A percentile compares a stretch with the other conserved stretches of the same genome.
phyloP scores from a whole-genome alignment of 176 grass and related monocot genomes.

The Oryza glumipatula region DNA sequence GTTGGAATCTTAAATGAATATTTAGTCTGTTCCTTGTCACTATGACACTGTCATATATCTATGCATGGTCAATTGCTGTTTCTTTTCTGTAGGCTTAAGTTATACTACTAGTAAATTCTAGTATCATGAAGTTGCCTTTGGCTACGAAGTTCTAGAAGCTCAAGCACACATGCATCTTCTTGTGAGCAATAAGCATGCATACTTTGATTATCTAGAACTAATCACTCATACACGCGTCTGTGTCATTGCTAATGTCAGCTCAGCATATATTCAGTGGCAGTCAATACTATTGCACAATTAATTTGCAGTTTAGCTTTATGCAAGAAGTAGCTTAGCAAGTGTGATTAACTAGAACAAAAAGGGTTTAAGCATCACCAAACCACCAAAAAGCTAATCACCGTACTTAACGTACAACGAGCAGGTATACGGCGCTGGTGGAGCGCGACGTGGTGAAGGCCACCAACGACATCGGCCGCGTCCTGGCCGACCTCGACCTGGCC shows the following conservation, averaged over 20 bases:
- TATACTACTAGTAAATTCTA: too few species aligned
- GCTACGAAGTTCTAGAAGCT: too few species aligned
- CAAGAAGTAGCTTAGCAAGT: background rate
- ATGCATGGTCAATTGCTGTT: too few species aligned
- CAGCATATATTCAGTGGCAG: background rate
- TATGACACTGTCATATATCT: too few species aligned
- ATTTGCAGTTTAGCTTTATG: background rate
- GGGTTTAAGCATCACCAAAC: background rate
- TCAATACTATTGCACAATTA: background rate
- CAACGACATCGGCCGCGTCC: conserved; percentile 57
- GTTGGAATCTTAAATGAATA: too few species aligned
- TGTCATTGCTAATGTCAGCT: background rate
- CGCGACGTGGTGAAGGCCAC: conserved; percentile 64
- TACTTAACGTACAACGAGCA: conserved; percentile 26
- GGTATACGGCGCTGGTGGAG: conserved; percentile 73
- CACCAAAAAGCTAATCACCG: background rate
- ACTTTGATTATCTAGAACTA: too few species aligned
- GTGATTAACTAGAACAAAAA: background rate
- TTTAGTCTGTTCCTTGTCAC: too few species aligned
- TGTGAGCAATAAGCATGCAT: too few species aligned
- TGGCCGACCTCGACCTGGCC: conserved; percentile 32
- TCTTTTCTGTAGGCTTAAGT: too few species aligned
- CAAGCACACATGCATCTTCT: too few species aligned
- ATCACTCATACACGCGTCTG: too few species aligned
- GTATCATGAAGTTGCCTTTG: too few species aligned